Conservation (phyloP, 2,329 filamentous ascomycete genomes). For the Hymenotorrendiella dingleyae region DNA sequence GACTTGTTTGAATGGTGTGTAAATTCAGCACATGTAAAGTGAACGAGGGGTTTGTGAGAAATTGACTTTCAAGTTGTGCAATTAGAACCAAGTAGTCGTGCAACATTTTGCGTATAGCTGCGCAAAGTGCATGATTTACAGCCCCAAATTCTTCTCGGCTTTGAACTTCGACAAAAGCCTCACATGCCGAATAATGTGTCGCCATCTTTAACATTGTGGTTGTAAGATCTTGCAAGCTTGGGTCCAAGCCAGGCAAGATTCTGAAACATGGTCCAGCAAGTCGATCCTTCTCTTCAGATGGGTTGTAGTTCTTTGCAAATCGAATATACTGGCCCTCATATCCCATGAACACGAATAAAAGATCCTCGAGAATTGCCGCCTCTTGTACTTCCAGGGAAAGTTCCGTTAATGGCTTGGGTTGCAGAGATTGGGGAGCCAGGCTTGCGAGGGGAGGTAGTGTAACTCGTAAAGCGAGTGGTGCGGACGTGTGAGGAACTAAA, state of each 20-base stretch:
- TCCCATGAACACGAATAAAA: constrained; percentile 95
- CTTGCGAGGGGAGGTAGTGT: constrained; percentile 68
- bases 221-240: constrained; percentile 82
- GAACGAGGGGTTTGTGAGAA: constrained; percentile 81
- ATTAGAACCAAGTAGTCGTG: constrained; percentile 93
- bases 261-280: constrained; percentile 76
- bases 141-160: constrained; percentile 88
- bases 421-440: constrained; percentile 61
- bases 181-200: constrained; percentile 84
- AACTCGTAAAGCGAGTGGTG: constrained; percentile 43
- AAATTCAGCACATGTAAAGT: constrained; percentile 91
- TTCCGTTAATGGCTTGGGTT: constrained; percentile 61
- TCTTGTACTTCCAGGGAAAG: constrained; percentile 80
- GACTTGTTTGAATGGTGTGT: constrained; percentile 81
- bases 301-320: constrained; percentile 77
- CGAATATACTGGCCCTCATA: constrained; percentile 97
- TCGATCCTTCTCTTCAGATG: constrained; percentile 77
- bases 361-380: constrained; percentile 77
- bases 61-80: constrained; percentile 88
- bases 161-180: constrained; percentile 90
- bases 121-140: constrained; percentile 92
- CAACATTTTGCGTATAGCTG: constrained; percentile 83
- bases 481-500: constrained; percentile 60
- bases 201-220: constrained; percentile 89
- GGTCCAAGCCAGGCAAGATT: constrained; percentile 78